These are phyloP conservation scores for Verticillium klebahnii DNA, from an alignment of 2,329 filamentous ascomycete species.

Conservation along the genomic window DNA sequence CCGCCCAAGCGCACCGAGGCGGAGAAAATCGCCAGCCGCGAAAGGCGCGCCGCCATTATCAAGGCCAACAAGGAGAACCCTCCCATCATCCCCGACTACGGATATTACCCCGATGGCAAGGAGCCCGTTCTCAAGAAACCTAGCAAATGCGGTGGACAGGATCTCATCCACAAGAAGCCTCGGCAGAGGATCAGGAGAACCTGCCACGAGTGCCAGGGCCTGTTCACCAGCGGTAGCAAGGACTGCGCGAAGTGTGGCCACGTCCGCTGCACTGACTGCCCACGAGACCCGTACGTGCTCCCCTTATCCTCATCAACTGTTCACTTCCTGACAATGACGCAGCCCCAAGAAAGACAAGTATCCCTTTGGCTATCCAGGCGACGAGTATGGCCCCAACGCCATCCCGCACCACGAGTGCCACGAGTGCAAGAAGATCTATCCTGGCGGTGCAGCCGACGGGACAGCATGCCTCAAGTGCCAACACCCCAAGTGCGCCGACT, in stretches of 20 bases:
- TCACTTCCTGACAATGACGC: slow-evolving; percentile 8
- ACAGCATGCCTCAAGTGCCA: slow-evolving; percentile 56
- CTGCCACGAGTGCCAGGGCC: slow-evolving; percentile 68
- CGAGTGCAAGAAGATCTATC: slow-evolving; percentile 56
- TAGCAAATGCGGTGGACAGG: slow-evolving; percentile 62
- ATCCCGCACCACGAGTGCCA: slow-evolving; percentile 56
- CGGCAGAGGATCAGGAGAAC: slow-evolving; percentile 69
- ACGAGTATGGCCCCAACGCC: slow-evolving; percentile 49
- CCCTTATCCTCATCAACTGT: not conserved
- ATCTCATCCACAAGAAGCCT: slow-evolving; percentile 66
- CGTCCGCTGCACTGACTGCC: slow-evolving; percentile 73
- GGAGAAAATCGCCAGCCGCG: slow-evolving; percentile 47
- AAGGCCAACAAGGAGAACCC: slow-evolving; percentile 55
- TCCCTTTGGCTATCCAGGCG: slow-evolving; percentile 65
- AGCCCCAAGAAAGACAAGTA: slow-evolving; percentile 66
- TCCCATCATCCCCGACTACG: slow-evolving; percentile 47
- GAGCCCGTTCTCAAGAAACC: slow-evolving; percentile 56
- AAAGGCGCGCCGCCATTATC: slow-evolving; percentile 41
- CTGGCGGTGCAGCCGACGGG: slow-evolving; percentile 42
- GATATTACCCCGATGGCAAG: slow-evolving; percentile 37
- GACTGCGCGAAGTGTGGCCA: slow-evolving; percentile 67
- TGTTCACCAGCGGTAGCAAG: slow-evolving; percentile 57
- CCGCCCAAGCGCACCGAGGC: slow-evolving; percentile 61
- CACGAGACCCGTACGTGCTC: slow-evolving; percentile 67
- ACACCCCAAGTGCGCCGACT: slow-evolving; percentile 55